Evolutionary conservation across 73 alveolate species (phyloP), one percentile per base, ranked within the genome.

Genomic region (Paramecium biaurelia): DNA sequence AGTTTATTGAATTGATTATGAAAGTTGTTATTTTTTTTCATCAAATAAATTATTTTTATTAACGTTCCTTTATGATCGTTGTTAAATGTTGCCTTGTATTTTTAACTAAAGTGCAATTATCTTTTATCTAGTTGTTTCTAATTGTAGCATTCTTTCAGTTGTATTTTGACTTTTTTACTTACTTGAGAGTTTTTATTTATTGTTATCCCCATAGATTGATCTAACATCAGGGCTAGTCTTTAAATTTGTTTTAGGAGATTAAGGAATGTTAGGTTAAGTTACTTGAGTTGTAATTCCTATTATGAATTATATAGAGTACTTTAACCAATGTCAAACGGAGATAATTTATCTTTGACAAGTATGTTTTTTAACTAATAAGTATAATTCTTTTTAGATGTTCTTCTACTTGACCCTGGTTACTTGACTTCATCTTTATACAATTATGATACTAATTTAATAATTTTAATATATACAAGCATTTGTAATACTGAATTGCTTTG

Each of bases 211-310:
- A 63, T 23, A 63, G 21, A 63, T 63, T 7, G 84, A 63, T 26
- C 84, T 11, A 63, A 63, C 84, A 24, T 63, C 84, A 6, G 84
- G 86, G 35, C 86, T 72, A 11, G 86, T 72, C 30, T 72, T 72
- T 30, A 72, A 37, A 72, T 30, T 72, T 8, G 56, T 72, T 38
- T 72, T 72, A 72, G 86, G 86, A 2, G 86, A 72, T 20, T 34
- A 12, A 28, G 86, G 58, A 42, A 37, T 21, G 12, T 72, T 32
- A 18, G 56, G 58, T 21, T 38, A 21, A 15, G 58, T 37, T n/a
- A 35, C 86, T 72, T 72, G 18, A 34, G 86, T 72, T 5, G 86
- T 21, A 57, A 72, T 35, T 38, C 86, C 86, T 72, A 35, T n/a
- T 1, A 10, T 72, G 34, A 72, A 72, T 12, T 18, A 53, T 32